Evolutionary conservation across 768 basidiomycete species (phyloP).

Genomic region (Boletus subparvulus): DNA sequence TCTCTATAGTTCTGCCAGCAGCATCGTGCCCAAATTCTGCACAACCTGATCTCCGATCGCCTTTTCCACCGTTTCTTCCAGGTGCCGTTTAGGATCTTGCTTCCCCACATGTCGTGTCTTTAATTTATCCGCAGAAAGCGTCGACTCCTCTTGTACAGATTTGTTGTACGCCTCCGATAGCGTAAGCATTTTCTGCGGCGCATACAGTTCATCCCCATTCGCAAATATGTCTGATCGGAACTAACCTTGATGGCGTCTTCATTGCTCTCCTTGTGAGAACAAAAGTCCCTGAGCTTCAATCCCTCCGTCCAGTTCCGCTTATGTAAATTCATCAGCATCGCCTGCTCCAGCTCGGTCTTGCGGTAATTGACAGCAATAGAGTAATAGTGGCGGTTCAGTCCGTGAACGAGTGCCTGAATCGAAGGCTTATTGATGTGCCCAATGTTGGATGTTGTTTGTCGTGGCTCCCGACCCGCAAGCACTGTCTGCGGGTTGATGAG

Average conservation of each 20-base stretch:
- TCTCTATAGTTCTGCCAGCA: slow-evolving; percentile 81
- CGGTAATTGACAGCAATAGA: slow-evolving; percentile 97
- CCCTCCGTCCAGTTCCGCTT: slow-evolving; percentile 99
- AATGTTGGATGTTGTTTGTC: slow-evolving; percentile 97
- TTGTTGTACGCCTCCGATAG: slow-evolving; percentile 96
- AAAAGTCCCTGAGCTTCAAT: slow-evolving; percentile 87
- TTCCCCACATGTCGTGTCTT: slow-evolving; percentile 98
- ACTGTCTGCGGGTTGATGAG: slow-evolving; percentile 91
- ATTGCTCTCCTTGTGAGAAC: slow-evolving; percentile 82
- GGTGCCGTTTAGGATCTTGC: slow-evolving; percentile 96
- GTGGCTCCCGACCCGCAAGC: slow-evolving; percentile 88
- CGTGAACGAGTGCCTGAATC: slow-evolving; percentile 97
- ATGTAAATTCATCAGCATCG: slow-evolving; percentile 98
- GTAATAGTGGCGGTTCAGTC: slow-evolving; percentile 97
- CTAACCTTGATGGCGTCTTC: slow-evolving; percentile 93
- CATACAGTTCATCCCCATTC: slow-evolving; percentile 20
- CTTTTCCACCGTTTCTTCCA: slow-evolving; percentile 96
- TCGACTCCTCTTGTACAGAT: slow-evolving; percentile 96
- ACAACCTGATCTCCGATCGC: slow-evolving; percentile 98
- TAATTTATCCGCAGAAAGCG: slow-evolving; percentile 88
- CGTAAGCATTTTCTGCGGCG: slow-evolving; percentile 68
- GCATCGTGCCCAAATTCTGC: slow-evolving; percentile 92
- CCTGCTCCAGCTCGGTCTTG: slow-evolving; percentile 97
- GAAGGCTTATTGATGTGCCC: slow-evolving; percentile 99
- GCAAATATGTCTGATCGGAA: slow-evolving; percentile 13